Base-by-base conservation (phyloP, 2,329 filamentous ascomycete genomes). In the Penicillium nordicum region DNA sequence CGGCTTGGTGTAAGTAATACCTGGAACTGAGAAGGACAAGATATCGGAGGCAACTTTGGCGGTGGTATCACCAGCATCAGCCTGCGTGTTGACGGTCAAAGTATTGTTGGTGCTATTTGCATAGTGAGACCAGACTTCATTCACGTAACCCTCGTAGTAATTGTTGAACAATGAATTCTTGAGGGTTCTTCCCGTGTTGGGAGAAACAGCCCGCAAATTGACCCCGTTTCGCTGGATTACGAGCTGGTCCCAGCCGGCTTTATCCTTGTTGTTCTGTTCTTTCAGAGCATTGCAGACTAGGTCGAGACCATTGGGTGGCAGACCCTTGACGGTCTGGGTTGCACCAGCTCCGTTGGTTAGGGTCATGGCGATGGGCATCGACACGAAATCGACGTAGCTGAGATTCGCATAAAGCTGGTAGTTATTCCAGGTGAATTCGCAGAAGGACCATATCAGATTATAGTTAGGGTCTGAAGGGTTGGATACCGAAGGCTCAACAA, bases 371-470 rank as follows among this genome's bases (percentile, higher is more conserved):
- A 88, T 80, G n/a, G 87, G 86, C 63, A 88, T 69, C 64, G 74
- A 75, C 59, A 91, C 82, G 72, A 92, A 92, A 76, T 92, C 89
- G 51, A 92, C 89, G 69, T 88, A 87, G 59, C 80, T 84, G 64
- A 92, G 86, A 64, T 89, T 89, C 63, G 83, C 84, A 67, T 84
- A 89, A 5, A 89, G 73, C 70, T 88, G 79, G 32, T 70, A 66
- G 36, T 72, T 64, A 71, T 88, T 88, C 73, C 82, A 88, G 16
- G 86, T 88, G 64, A 88, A 86, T 72, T 90, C 87, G 74, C 81
- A 84, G 68, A 89, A 90, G 29, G 80, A 82, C 87, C 87, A 90
- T 57, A 79, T 74, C 44, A 82, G 74, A 36, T 81, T 75, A 67
- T 85, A 84, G 69, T 88, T 89, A 2, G 79, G 72, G 65, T 90